Evolutionary conservation across 1,284 basidiomycete species (phyloP).

Genomic region (Ganoderma lucidum): DNA sequence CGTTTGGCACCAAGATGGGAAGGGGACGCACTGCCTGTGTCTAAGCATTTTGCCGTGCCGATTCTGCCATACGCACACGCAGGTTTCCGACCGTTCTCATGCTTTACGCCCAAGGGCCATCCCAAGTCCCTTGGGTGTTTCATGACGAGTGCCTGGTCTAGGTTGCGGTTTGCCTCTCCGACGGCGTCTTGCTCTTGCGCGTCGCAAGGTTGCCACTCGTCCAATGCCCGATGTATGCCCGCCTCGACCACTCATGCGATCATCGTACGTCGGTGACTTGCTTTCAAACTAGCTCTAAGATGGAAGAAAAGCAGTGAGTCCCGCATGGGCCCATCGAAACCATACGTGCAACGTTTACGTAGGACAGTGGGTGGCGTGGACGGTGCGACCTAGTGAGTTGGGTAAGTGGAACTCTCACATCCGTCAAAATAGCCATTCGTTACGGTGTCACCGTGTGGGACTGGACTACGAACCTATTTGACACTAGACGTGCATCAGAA

Average conservation of each 20-base stretch:
- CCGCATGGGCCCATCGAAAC: neutral
- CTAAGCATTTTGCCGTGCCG: constrained; percentile 1
- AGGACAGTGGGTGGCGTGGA: neutral
- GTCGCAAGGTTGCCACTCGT: neutral
- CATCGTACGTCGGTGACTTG: neutral
- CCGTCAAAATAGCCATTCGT: neutral
- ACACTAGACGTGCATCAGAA: constrained; percentile 10
- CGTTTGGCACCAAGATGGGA: constrained; percentile 1
- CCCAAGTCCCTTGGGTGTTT: neutral
- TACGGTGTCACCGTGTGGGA: neutral
- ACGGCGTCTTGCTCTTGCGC: constrained; percentile 10
- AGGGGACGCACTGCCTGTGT: constrained; percentile 11
- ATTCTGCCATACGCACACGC: constrained; percentile 5
- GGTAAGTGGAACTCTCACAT: neutral
- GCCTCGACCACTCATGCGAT: neutral
- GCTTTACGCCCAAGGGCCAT: neutral
- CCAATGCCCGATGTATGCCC: neutral
- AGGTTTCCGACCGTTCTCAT: neutral
- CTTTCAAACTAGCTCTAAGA: neutral
- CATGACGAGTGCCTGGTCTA: constrained; percentile 14
- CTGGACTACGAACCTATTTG: neutral
- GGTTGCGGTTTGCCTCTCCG: neutral
- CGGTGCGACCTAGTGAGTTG: neutral
- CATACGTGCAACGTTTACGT: neutral
- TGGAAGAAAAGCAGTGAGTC: neutral